Evolutionary conservation across 768 basidiomycete genomes (phyloP).

Genomic region (Leucocoprinus leucothites): DNA sequence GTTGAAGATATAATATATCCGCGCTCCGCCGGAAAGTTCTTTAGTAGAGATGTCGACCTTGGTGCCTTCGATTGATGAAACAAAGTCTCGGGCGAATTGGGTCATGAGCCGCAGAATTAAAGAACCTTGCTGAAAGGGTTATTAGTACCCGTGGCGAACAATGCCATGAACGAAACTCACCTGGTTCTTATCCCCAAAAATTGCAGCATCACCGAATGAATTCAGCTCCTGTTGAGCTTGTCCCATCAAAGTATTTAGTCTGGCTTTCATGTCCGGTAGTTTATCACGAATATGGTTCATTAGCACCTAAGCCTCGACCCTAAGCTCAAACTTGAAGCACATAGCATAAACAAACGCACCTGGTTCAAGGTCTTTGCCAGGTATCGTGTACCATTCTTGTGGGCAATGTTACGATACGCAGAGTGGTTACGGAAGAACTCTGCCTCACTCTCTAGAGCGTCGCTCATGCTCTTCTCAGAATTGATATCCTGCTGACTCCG

Average conservation of each 20-base stretch:
- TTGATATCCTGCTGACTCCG: conserved; percentile 98
- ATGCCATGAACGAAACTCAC: conserved; percentile 41
- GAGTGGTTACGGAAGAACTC: conserved; percentile 91
- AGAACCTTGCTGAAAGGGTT: conserved; percentile 63
- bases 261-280: conserved; percentile 98
- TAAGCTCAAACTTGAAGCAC: not conserved
- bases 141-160: conserved; percentile 11
- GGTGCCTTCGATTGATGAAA: conserved; percentile 96
- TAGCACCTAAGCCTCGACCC: conserved; percentile 54
- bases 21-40: conserved; percentile 95
- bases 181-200: conserved; percentile 90
- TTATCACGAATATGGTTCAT: conserved; percentile 99
- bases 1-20: conserved; percentile 99
- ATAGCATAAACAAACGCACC: conserved; percentile 40
- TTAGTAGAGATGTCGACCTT: conserved; percentile 96
- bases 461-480: conserved; percentile 76
- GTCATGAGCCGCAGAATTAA: conserved; percentile 97
- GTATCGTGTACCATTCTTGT: conserved; percentile 97
- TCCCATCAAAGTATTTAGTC: conserved; percentile 96
- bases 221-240: conserved; percentile 98
- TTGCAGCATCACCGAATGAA: conserved; percentile 90
- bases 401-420: conserved; percentile 92
- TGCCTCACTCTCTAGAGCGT: conserved; percentile 79
- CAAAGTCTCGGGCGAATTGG: conserved; percentile 95
- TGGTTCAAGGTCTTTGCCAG: conserved; percentile 92